These are phyloP conservation scores for Mrakia frigida DNA, from an alignment of 768 basidiomycete genomes.

Conservation along the genomic window DNA sequence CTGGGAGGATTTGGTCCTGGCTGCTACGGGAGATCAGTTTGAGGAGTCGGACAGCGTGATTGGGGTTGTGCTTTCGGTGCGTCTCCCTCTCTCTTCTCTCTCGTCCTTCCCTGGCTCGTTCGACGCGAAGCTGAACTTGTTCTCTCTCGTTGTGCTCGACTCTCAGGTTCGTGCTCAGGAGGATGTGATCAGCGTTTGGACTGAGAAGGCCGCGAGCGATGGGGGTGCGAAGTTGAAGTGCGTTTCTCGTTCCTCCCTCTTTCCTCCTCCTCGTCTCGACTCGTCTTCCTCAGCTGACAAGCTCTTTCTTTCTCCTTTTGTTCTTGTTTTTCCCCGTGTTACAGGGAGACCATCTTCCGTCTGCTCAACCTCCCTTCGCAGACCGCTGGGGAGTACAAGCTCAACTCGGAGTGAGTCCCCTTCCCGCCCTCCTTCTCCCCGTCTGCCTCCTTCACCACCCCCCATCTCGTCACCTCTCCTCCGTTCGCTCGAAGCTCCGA, in stretches of 20 bases:
- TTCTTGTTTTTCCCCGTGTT: not conserved
- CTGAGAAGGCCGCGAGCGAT: constrained; percentile 52
- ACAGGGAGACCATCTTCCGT: constrained; percentile 70
- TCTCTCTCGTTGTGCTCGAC: not conserved
- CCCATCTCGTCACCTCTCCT: too few relatives aligned
- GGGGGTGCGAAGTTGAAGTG: not conserved
- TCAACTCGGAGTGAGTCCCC: constrained; percentile 50
- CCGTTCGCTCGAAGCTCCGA: not conserved
- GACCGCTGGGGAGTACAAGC: constrained; percentile 91
- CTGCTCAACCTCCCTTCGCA: constrained; percentile 68
- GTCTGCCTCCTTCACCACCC: not conserved
- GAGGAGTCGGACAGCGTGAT: constrained; percentile 62
- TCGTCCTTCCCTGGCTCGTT: too few relatives aligned
- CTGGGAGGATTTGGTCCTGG: constrained; percentile 77
- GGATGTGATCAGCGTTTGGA: constrained; percentile 92
- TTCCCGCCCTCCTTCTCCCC: not conserved
- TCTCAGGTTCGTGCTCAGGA: constrained; percentile 79
- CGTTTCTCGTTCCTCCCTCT: too few relatives aligned
- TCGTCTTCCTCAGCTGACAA: not conserved
- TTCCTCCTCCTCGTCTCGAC: not conserved
- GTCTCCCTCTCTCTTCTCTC: not conserved
- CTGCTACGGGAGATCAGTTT: constrained; percentile 85
- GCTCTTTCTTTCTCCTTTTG: too few relatives aligned
- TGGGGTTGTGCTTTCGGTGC: constrained; percentile 69
- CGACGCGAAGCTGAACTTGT: too few relatives aligned